Evolutionary conservation across 2,329 filamentous ascomycete species (phyloP), one percentile per base, ranked within the genome.

Genomic region (Ascocoryne sarcoides): DNA sequence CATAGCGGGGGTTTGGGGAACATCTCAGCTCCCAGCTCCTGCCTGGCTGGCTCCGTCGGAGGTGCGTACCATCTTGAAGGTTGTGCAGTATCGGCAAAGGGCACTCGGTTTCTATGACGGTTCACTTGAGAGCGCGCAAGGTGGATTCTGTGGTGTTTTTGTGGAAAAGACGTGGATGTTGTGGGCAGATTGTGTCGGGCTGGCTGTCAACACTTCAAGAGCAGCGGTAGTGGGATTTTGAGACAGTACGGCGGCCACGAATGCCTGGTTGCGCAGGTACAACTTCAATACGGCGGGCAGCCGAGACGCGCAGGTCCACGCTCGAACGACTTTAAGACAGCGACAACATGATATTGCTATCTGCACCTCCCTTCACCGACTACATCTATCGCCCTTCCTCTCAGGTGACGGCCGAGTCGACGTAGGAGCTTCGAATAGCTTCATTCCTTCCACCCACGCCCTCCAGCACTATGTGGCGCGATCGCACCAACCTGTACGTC

Each of bases 401-500:
- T 17, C 23, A 36, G 19, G 35, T 43, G 35, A 36, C 18, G 26
- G 5, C 4, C 15, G 23, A 26, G 23, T 12, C 12, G 23, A 7
- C 23, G 7, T 26, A 7, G 12, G 35, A 26, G 26, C 37, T 26
- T 26, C 23, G 23, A 26, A 26, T 26, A 46, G 37, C 32, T 43
- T 28, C 32, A 30, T 38, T 38, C 40, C 42, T 37, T 44, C 31
- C n/a, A 10, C 16, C 18, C 10, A 10, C 20, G 23, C 21, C 26
- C 19, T 23, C 36, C 32, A 26, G 73, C 79, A 82, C 75, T 69
- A 94, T 95, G 87, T 98, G 89, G 89, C 87, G 92, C 71, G 92
- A 98, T 75, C 84, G 92, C 67, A 98, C 92, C 55, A 98, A 96
- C 63, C 84, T 98, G 88, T 95, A 79, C 56, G 76, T 60, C 34